Evolutionary conservation across 2,329 filamentous ascomycete species (phyloP).

Genomic region (Stagonosporopsis rhizophila): DNA sequence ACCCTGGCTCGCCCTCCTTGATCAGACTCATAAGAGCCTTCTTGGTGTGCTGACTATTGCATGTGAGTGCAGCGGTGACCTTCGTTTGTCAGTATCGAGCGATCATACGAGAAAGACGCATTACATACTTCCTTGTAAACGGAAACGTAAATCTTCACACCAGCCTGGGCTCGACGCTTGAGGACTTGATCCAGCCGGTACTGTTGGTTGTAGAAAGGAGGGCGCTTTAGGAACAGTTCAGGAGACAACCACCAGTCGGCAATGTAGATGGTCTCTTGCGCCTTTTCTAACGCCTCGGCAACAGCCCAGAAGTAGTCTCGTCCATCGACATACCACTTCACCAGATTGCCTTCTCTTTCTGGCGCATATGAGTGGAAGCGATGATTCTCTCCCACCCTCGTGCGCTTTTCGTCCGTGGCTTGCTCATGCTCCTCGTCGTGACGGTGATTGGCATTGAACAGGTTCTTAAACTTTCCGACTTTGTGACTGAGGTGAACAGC

Average conservation of each 20-base stretch:
- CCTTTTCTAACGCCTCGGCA: slow-evolving; percentile 85
- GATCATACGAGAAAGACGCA: no score
- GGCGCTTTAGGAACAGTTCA: slow-evolving; percentile 83
- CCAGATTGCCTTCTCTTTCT: slow-evolving; percentile 79
- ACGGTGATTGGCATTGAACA: slow-evolving; percentile 85
- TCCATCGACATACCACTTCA: slow-evolving; percentile 98
- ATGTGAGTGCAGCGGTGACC: slow-evolving; percentile 68
- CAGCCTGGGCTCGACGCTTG: slow-evolving; percentile 87
- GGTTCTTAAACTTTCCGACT: slow-evolving; percentile 68
- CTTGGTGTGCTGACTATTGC: slow-evolving; percentile 93
- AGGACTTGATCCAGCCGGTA: slow-evolving; percentile 86
- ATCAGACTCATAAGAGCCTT: slow-evolving; percentile 82
- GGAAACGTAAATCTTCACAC: slow-evolving; percentile 92
- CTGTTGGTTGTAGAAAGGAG: slow-evolving; percentile 81
- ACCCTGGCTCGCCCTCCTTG: slow-evolving; percentile 78
- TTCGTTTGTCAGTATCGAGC: slow-evolving; percentile 20
- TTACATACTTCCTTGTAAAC: slow-evolving; percentile 80
- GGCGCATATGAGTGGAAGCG: slow-evolving; percentile 93
- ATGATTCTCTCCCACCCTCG: slow-evolving; percentile 72
- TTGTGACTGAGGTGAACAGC: slow-evolving; percentile 67
- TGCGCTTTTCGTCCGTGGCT: slow-evolving; percentile 80
- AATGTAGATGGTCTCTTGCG: slow-evolving; percentile 94
- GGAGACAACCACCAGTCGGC: slow-evolving; percentile 97
- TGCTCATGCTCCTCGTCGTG: slow-evolving; percentile 95
- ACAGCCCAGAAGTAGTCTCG: slow-evolving; percentile 95